A percentile compares a stretch with the other conserved stretches of the same genome.
Conservation (phyloP, 2,329 filamentous ascomycete species). For the Verticillium nonalfalfae region DNA sequence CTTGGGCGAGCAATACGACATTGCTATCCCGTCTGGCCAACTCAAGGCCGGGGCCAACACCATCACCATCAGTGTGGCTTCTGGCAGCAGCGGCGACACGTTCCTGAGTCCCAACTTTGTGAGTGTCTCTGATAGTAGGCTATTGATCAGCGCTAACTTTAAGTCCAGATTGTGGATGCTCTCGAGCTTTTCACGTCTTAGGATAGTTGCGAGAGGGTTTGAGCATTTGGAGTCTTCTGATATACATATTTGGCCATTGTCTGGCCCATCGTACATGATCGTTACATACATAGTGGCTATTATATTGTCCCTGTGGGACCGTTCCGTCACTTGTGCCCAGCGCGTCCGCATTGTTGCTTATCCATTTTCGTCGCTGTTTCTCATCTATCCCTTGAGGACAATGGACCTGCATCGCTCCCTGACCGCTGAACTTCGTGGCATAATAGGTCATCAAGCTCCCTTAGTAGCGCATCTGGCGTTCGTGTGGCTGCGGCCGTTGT, state of each 20-base stretch:
- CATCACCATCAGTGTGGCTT: constrained; percentile 53
- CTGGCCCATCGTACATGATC: not conserved
- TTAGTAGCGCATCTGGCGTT: not conserved
- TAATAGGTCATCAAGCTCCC: constrained; percentile 3
- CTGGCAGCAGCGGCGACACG: constrained; percentile 47
- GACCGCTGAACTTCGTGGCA: not conserved
- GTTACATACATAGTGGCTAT: not conserved
- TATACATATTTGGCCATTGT: not conserved
- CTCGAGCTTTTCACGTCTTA: constrained; percentile 9
- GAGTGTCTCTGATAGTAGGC: not conserved
- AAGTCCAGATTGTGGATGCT: constrained; percentile 8
- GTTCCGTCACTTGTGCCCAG: not conserved
- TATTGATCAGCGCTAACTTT: not conserved
- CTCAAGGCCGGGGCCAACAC: constrained; percentile 56
- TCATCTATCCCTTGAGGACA: no score
- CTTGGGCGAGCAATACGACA: constrained; percentile 57
- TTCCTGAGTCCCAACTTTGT: constrained; percentile 54
- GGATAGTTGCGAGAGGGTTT: no score
- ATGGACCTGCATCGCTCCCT: no score
- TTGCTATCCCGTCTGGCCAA: constrained; percentile 51
- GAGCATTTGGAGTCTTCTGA: not conserved
- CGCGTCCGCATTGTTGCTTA: not conserved
- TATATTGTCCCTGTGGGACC: not conserved
- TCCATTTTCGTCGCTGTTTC: not conserved
- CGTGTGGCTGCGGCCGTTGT: not conserved